Conservation (phyloP, 768 basidiomycete genomes). For the Mycena floridula region DNA sequence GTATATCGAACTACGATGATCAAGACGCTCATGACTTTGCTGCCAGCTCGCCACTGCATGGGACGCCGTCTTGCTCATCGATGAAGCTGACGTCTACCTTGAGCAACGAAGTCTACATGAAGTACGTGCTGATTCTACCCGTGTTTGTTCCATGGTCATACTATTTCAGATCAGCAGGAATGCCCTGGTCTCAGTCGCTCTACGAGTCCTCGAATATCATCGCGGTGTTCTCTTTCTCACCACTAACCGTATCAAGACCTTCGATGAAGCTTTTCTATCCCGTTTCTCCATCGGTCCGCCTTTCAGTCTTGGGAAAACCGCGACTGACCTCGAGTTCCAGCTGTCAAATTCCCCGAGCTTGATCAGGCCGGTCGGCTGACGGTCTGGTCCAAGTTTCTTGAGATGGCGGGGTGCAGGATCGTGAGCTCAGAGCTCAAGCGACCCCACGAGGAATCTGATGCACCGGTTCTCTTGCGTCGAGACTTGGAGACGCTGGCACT, state of each 20-base stretch:
- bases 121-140: neutral
- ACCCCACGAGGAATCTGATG: slow-evolving; percentile 8
- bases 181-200: slow-evolving; percentile 18
- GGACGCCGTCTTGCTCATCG: slow-evolving; percentile 16
- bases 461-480: slow-evolving; percentile 2
- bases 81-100: slow-evolving; percentile 21
- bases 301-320: too few relatives aligned
- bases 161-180: slow-evolving; percentile 14
- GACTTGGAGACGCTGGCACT: slow-evolving; percentile 17
- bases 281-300: slow-evolving; percentile 27
- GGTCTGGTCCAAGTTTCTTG: slow-evolving; percentile 21
- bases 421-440: neutral
- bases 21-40: neutral
- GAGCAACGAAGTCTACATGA: slow-evolving; percentile 18
- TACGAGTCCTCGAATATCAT: slow-evolving; percentile 27
- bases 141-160: neutral
- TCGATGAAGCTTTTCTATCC: slow-evolving; percentile 32
- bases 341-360: neutral
- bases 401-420: slow-evolving; percentile 9
- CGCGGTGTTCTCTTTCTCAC: slow-evolving; percentile 8
- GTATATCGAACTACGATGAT: neutral
- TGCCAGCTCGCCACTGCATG: slow-evolving; percentile 13
- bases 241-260: slow-evolving; percentile 17
- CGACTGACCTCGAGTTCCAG: too few relatives aligned
- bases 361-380: slow-evolving; percentile 8